Conservation (phyloP, 2,329 filamentous ascomycete species). For the Hypoxylon sp. region DNA sequence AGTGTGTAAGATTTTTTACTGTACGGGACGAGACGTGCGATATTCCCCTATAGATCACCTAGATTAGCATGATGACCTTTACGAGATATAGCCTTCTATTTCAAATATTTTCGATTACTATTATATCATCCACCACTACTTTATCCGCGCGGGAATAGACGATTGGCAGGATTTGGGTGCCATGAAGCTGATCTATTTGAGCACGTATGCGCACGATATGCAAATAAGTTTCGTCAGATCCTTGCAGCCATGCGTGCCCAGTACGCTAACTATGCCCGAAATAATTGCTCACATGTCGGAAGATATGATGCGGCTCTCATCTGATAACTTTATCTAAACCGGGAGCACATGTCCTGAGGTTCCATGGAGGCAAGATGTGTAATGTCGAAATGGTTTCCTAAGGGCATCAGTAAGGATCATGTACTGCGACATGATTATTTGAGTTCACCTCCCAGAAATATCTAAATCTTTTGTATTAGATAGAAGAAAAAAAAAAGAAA, state of each 20-base stretch:
- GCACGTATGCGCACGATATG: background rate
- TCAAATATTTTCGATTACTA: background rate
- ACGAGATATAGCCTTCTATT: background rate
- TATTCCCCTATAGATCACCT: background rate
- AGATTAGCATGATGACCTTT: background rate
- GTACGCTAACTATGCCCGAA: background rate
- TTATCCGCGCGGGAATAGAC: background rate
- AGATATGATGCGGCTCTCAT: background rate
- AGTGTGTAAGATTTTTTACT: slow-evolving; percentile 6
- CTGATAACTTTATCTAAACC: background rate
- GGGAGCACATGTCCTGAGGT: no score
- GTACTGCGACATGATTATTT: no score
- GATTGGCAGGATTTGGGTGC: background rate
- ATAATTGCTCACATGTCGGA: background rate
- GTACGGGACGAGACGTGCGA: background rate
- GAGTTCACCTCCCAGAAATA: no score
- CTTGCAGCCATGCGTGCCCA: background rate
- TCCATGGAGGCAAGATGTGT: no score
- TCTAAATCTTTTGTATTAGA: no score
- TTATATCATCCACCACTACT: background rate
- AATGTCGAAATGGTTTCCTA: no score
- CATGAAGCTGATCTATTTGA: background rate
- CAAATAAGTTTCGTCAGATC: background rate
- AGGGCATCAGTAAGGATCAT: no score
- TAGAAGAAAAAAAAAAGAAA: no score